Percentiles rank a stretch among this genome's conserved stretches.
Conservation (phyloP, 768 basidiomycete genomes). For the Gymnopilus junonius region DNA sequence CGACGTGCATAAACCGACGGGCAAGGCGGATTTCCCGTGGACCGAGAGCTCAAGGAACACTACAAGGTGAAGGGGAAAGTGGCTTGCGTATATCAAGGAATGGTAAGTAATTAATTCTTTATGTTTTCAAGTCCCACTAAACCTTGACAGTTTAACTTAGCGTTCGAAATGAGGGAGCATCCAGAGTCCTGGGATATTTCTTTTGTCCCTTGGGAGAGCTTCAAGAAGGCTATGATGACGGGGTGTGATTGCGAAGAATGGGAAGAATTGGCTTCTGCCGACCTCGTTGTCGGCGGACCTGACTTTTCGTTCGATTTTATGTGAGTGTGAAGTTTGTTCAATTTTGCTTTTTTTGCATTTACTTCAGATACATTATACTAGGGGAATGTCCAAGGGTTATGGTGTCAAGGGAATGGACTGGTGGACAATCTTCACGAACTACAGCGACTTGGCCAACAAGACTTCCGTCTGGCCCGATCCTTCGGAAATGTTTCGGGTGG, state of each 20-base stretch:
- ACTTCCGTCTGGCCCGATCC: not conserved
- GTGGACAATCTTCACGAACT: not conserved
- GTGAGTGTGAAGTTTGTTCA: not conserved
- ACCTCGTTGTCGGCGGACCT: not conserved
- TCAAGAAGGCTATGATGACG: not conserved
- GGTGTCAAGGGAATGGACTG: not conserved
- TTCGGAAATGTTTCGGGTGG: not conserved
- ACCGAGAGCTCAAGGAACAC: too few relatives aligned
- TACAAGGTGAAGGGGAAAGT: too few relatives aligned
- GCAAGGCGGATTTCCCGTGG: too few relatives aligned
- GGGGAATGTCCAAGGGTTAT: not conserved
- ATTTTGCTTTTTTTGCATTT: not conserved
- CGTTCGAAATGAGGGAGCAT: not conserved
- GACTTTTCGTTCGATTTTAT: not conserved
- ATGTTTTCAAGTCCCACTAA: not conserved
- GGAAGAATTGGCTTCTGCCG: not conserved
- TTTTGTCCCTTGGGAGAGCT: not conserved
- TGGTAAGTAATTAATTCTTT: not conserved
- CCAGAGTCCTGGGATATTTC: not conserved
- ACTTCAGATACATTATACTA: not conserved
- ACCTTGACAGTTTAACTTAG: not conserved
- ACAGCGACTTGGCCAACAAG: not conserved
- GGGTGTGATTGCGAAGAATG: not conserved
- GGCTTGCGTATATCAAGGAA: not conserved
- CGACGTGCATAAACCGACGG: not conserved